phyloP scores from a whole-genome alignment of 2,329 filamentous ascomycete species.

The Blumeria graminis region DNA sequence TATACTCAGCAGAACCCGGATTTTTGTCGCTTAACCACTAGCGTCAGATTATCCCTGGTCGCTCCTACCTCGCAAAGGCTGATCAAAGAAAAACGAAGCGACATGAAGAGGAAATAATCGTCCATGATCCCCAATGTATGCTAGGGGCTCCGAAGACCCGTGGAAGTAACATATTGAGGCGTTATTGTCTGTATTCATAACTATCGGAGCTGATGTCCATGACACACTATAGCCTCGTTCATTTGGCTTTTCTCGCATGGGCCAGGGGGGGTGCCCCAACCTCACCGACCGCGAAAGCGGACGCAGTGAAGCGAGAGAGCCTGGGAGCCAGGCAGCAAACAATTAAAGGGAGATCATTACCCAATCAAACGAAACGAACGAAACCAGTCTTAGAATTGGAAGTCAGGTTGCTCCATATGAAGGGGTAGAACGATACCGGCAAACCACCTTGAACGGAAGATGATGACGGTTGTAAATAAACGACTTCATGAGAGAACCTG shows the following conservation, averaged over 20 bases:
- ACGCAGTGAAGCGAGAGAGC: not conserved
- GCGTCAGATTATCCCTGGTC: conserved; percentile 3
- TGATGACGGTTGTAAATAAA: too few relatives aligned
- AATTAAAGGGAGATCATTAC: not conserved
- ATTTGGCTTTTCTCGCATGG: too few relatives aligned
- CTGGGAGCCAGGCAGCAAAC: not conserved
- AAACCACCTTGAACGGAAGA: too few relatives aligned
- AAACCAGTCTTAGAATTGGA: not conserved
- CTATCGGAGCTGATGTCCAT: too few relatives aligned
- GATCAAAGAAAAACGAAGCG: conserved; percentile 1
- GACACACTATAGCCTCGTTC: too few relatives aligned
- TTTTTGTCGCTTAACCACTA: conserved; percentile 3
- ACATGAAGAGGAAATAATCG: not conserved
- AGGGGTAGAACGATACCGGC: not conserved
- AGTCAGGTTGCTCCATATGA: not conserved
- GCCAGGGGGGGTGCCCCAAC: too few relatives aligned
- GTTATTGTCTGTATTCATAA: too few relatives aligned
- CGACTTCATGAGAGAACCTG: too few relatives aligned
- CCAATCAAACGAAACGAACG: not conserved
- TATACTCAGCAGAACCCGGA: conserved; percentile 3
- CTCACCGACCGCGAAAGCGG: not conserved
- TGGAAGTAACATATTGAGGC: too few relatives aligned
- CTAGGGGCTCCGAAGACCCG: too few relatives aligned
- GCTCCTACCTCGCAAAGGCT: conserved; percentile 4
- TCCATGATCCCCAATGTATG: too few relatives aligned